phyloP scores from a whole-genome alignment of 345 rosid species.

The rapeseed (Brassica napus) region Da-Ae NC_063448.1:4065501-4066000 shows the following conservation, averaged over 20 bases:
- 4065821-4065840: conserved; percentile 88
- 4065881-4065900: conserved; percentile 16
- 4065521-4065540: not conserved
- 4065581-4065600: conserved; percentile 91
- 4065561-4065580: conserved; percentile 21
- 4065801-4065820: conserved; percentile 61
- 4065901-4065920: not conserved
- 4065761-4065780: conserved; percentile 71
- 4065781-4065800: conserved; percentile 70
- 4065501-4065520: conserved; percentile 34
- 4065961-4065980: conserved; percentile 68
- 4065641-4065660: conserved; percentile 45
- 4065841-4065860: conserved; percentile 93
- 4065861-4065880: conserved; percentile 61
- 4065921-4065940: not conserved
- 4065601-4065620: conserved; percentile 74
- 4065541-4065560: not conserved
- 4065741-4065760: not conserved
- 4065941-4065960: not conserved
- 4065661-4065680: conserved; percentile 53
- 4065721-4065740: not conserved
- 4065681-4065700: not conserved
- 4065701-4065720: not conserved
- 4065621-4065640: conserved; percentile 82
- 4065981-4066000: conserved; percentile 79